Base-by-base conservation (phyloP, 306 rosid species). In the Prunus davidiana region DNA sequence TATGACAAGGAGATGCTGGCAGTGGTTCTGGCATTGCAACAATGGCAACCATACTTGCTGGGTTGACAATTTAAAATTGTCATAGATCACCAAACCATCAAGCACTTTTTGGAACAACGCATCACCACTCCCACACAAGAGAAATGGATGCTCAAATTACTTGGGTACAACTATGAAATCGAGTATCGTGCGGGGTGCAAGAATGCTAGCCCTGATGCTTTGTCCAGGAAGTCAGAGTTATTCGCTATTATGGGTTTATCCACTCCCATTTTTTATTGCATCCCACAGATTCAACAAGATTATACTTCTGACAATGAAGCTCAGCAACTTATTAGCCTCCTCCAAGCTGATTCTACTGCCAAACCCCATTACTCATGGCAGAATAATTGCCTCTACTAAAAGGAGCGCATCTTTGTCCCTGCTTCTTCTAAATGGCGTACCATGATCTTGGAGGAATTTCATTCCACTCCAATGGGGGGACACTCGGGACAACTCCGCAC, bases 181-280 rank as follows among this genome's bases (percentile, higher is more conserved):
- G 27, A 73, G 3, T 73, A 73, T 24, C 43, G 18, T 0, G 8
- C 12, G 0, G 61, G 49, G 11, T 2, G 2, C 0, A 3, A 19
- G 0, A 75, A 75, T 3, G 16, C 0, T 0, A 64, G 12, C 0
- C 6, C 1, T 1, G 51, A 63, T 63, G 71, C 71, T 1, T 6
- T 75, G 0, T 75, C 71, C 0, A 13, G 22, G 0, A 0, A 45
- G 3, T 7, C 10, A 0, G 3, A 15, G 0, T 1, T 0, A 0
- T 25, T 3, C 0, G 2, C 30, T 4, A 3, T 58, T 10, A 58
- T 58, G 7, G 18, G 64, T 58, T 4, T 58, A 3, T 12, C 18
- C 7, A 24, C 16, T 14, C 7, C 13, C 0, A 19, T 58, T 25
- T 4, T 4, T 11, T 1, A 58, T 0, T 38, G 43, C 10, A 22